Evolutionary conservation across 768 basidiomycete species (phyloP).

Genomic region (Mycena alexandri): DNA sequence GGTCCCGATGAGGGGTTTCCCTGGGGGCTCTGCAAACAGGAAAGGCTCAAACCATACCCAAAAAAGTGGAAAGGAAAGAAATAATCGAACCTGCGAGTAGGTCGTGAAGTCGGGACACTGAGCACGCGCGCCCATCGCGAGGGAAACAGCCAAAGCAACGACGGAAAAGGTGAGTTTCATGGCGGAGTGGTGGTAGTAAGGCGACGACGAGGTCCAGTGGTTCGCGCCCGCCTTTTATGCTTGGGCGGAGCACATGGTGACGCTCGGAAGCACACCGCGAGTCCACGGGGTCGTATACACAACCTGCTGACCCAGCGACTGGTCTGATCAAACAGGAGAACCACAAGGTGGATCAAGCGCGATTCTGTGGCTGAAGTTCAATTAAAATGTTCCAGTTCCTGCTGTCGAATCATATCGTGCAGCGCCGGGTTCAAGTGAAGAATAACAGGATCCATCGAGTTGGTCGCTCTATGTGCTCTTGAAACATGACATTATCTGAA

Average conservation of each 20-base stretch:
- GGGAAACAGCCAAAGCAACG: constrained; percentile 14
- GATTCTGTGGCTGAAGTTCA: too few relatives aligned
- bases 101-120: constrained; percentile 62
- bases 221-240: neutral
- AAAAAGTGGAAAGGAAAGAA: too few relatives aligned
- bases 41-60: neutral
- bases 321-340: too few relatives aligned
- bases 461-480: too few relatives aligned
- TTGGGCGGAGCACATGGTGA: constrained; percentile 11
- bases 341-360: too few relatives aligned
- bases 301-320: too few relatives aligned
- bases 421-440: too few relatives aligned
- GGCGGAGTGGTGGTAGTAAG: neutral
- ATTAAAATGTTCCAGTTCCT: too few relatives aligned
- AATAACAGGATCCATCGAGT: too few relatives aligned
- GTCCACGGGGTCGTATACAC: neutral
- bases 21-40: constrained; percentile 63
- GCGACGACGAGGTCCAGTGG: neutral
- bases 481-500: too few relatives aligned
- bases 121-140: constrained; percentile 36
- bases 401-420: too few relatives aligned
- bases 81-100: constrained; percentile 21
- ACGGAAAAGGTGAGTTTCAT: constrained; percentile 20
- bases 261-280: neutral
- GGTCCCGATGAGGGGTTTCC: constrained; percentile 71